Evolutionary conservation across 768 basidiomycete species (phyloP).

Genomic region (Termitomyces sp.): DNA sequence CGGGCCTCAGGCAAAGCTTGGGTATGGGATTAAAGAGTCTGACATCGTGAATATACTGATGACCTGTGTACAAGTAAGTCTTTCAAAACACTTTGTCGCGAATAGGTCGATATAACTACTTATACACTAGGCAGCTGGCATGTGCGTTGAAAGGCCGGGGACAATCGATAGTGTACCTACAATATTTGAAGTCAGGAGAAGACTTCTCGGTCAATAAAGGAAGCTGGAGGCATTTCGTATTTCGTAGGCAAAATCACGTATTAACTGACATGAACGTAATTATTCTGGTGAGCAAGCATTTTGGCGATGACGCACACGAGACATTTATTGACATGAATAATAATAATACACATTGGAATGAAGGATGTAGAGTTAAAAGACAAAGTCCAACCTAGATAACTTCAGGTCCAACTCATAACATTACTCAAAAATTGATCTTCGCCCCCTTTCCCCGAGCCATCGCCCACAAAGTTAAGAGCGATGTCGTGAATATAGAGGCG

Average conservation of each 20-base stretch:
- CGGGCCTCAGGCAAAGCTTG: slow-evolving; percentile 18
- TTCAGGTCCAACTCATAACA: background rate
- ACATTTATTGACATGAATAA: too few species aligned
- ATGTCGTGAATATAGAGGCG: slow-evolving; percentile 74
- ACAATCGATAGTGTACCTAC: slow-evolving; percentile 55
- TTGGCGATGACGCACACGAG: too few species aligned
- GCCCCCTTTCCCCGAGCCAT: slow-evolving; percentile 84
- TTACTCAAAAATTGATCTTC: slow-evolving; percentile 33
- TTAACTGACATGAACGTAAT: too few species aligned
- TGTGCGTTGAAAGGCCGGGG: slow-evolving; percentile 53
- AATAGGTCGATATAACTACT: background rate
- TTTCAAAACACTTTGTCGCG: background rate
- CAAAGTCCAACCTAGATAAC: background rate
- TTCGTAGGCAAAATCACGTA: too few species aligned
- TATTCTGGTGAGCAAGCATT: too few species aligned
- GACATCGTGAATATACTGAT: slow-evolving; percentile 31
- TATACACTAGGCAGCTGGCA: slow-evolving; percentile 45
- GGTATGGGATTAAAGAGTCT: slow-evolving; percentile 21
- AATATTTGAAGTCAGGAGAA: slow-evolving; percentile 31
- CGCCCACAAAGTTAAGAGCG: slow-evolving; percentile 43
- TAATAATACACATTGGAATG: background rate
- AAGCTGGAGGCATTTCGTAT: too few species aligned
- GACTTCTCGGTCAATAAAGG: slow-evolving; percentile 14
- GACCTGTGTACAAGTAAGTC: slow-evolving; percentile 34
- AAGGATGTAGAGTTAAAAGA: background rate